Evolutionary conservation across 2,329 filamentous ascomycete species (phyloP), one percentile per base, ranked within the genome.

Genomic region (Elsinoe australis): DNA sequence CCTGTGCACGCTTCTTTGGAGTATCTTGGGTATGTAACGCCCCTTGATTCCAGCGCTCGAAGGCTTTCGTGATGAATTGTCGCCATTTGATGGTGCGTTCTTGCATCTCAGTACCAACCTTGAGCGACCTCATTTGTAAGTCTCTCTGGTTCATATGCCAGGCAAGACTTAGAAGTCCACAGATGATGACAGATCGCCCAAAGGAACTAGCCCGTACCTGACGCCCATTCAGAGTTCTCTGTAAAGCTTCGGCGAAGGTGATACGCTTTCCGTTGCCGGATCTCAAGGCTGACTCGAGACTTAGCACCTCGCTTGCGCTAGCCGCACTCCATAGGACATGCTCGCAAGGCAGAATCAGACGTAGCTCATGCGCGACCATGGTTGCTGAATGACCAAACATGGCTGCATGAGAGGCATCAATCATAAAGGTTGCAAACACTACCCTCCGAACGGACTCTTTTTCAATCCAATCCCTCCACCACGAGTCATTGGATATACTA

Each of bases 71-170:
- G 21, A 95, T 71, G 1, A 87, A 82, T 5, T 81, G 79, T 49
- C 88, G 80, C 90, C 90, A 95, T 32, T 15, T 32, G 12, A 32
- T 5, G 5, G n/a, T 15, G 61, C 89, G 89, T 59, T 95, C 88
- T 24, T 87, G 82, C 3, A 86, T 87, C 2, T 87, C 87, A 1
- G 94, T 74, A 1, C 86, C 82, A 55, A 85, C 81, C 0, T 80
- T 79, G 10, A 95, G 73, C 1, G 88, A 87, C 64, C 84, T 90
- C 50, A 95, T 82, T 67, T 95, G 89, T 12, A 95, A 76, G 62
- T 95, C 90, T 59, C 89, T 78, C 60, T 95, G 89, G 61, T 94
- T 89, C 82, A 95, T 90, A 63, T 95, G 89, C 85, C 87, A 95
- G 58, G 85, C 90, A 21, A 95, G 87, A 54, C 87, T 95, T 8